A percentile compares a stretch with the other conserved stretches of the same genome.
phyloP scores from a whole-genome alignment of 2,329 filamentous ascomycete species.

The Calonectria multiphialidica region DNA sequence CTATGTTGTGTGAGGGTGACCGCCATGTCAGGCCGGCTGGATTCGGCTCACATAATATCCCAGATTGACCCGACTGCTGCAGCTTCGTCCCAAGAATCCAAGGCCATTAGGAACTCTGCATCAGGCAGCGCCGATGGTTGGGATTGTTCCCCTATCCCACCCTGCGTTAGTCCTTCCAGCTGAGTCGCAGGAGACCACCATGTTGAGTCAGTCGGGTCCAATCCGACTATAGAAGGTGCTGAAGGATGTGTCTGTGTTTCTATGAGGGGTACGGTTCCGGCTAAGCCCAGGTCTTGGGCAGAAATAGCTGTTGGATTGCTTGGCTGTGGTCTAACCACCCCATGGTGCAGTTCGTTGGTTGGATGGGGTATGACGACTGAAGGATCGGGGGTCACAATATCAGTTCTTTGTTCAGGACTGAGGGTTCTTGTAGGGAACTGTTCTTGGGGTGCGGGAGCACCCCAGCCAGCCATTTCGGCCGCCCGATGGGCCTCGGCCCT shows the following conservation, averaged over 20 bases:
- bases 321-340: slow-evolving; percentile 17
- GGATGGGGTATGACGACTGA: not conserved
- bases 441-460: not conserved
- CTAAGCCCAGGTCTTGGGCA: slow-evolving; percentile 7
- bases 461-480: slow-evolving; percentile 17
- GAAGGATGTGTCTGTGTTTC: not conserved
- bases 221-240: not conserved
- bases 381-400: not conserved
- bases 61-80: slow-evolving; percentile 31
- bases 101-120: slow-evolving; percentile 23
- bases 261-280: not conserved
- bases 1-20: not conserved
- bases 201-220: slow-evolving; percentile 20
- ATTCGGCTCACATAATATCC: slow-evolving; percentile 29
- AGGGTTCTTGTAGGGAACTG: not conserved
- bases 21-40: not conserved
- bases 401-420: not conserved
- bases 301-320: not conserved
- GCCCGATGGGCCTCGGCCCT: slow-evolving; percentile 27
- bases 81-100: slow-evolving; percentile 34
- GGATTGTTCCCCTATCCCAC: not conserved
- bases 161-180: not conserved
- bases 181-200: slow-evolving; percentile 22
- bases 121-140: not conserved
- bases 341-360: slow-evolving; percentile 17